Base-by-base conservation (phyloP, 108 stramenopile genomes). In the Cyclostephanos invisitatus region DNA sequence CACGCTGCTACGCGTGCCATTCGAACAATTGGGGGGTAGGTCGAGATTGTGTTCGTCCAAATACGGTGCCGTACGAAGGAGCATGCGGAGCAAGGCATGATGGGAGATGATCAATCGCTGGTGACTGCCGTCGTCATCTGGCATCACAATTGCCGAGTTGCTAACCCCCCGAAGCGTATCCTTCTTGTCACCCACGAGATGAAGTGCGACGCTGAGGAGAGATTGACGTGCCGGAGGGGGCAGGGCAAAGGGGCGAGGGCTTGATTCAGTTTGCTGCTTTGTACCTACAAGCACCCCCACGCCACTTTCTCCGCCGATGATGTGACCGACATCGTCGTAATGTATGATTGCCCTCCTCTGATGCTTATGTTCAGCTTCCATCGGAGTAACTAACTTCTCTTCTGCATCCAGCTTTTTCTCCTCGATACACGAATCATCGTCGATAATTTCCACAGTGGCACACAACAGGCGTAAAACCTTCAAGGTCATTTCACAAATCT, bases 61-160 rank as follows among this genome's bases (percentile, higher is more conserved):
- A 62, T 90, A 91, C 2, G 94, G 94, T 12, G 89, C 88, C 5
- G 91, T 92, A 11, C 91, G 85, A 7, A 95, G 77, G 35, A 95
- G 80, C 81, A 88, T 87, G 14, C 85, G 58, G 36, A 95, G 67
- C n/a, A 95, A 58, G 0, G 86, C 77, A 50, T 85, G 81, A 86
- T 87, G 87, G 46, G 87, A 76, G 20, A 95, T 54, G 29, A 95
- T 83, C 40, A 95, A 63, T 73, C 32, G 29, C 65, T 38, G 36
- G 17, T 56, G 51, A 68, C 67, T 46, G 28, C 64, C 64, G 28
- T 75, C 40, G 27, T 74, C 68, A 15, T 67, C 75, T 10, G 21
- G 44, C 11, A 64, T 62, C 47, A 67, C 82, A 24, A 95, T 59
- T 37, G 91, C 87, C 2, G 87, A 67, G 77, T 95, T 92, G 25